A percentile compares a stretch with the other conserved stretches of the same genome.
Conservation (phyloP, 495 filamentous ascomycete genomes). For the Penicilliopsis zonata region DNA sequence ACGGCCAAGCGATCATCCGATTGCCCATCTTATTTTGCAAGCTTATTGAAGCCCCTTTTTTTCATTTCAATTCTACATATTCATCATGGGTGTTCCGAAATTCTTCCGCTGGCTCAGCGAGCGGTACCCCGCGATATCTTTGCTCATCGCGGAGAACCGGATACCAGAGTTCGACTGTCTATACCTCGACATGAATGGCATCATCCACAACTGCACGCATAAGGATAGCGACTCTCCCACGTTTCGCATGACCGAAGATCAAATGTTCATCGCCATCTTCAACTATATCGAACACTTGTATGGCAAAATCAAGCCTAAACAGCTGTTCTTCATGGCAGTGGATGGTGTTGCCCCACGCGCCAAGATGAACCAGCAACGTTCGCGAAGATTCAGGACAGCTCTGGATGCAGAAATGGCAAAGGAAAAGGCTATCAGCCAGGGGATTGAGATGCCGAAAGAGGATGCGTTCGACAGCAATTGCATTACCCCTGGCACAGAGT, state of each 20-base stretch:
- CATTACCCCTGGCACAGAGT: conserved; percentile 95
- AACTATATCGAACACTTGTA: conserved; percentile 99
- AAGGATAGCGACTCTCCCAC: conserved; percentile 84
- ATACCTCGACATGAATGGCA: conserved; percentile 99
- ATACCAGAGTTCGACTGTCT: conserved; percentile 99
- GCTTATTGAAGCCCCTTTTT: not conserved
- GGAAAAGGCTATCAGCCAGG: conserved; percentile 80
- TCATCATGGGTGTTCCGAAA: conserved; percentile 82
- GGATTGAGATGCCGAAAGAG: conserved; percentile 86
- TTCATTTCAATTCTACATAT: conserved; percentile 1
- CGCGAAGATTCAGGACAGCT: conserved; percentile 89
- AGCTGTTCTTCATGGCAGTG: conserved; percentile 98
- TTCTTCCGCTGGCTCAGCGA: conserved; percentile 95
- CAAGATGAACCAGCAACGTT: conserved; percentile 99
- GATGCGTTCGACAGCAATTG: conserved; percentile 98
- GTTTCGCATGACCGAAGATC: conserved; percentile 89
- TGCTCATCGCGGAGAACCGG: conserved; percentile 96
- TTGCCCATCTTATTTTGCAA: not conserved
- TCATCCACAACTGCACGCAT: conserved; percentile 99
- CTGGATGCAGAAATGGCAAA: conserved; percentile 79
- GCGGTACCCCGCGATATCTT: conserved; percentile 96
- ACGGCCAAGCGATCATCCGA: not conserved
- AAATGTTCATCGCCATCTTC: conserved; percentile 99
- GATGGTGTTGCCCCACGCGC: conserved; percentile 95
- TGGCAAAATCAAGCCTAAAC: conserved; percentile 95